A percentile compares a stretch with the other conserved stretches of the same genome.
Conservation (phyloP, 306 rosid genomes). For the Lupinus albus region DNA sequence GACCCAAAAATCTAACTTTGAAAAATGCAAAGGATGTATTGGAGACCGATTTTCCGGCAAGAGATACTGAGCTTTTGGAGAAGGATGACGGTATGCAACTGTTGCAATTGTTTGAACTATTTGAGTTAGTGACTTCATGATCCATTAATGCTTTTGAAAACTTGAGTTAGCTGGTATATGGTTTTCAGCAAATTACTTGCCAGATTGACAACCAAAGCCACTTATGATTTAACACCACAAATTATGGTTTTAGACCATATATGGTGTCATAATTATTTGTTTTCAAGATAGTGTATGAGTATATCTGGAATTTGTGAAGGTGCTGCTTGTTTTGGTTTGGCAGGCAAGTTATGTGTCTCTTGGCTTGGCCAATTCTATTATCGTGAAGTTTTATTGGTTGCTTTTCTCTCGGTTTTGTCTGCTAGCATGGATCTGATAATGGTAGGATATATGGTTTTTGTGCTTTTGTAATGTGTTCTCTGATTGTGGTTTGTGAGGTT, state of each 20-base stretch:
- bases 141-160: slow-evolving; percentile 10
- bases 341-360: not conserved
- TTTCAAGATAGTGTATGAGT: not conserved
- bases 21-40: slow-evolving; percentile 53
- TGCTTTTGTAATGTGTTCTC: not conserved
- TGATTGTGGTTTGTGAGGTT: not conserved
- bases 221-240: slow-evolving; percentile 13
- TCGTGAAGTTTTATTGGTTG: too few relatives aligned
- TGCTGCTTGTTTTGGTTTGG: not conserved
- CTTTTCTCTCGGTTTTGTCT: too few relatives aligned
- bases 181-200: not conserved
- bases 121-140: not conserved
- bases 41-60: slow-evolving; percentile 47
- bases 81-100: slow-evolving; percentile 72
- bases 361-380: not conserved
- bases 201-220: not conserved
- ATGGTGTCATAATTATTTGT: not conserved
- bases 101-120: slow-evolving; percentile 1
- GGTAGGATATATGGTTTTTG: not conserved
- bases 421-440: too few relatives aligned
- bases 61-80: slow-evolving; percentile 53
- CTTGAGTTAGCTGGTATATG: not conserved
- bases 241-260: not conserved
- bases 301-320: not conserved
- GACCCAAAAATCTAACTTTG: slow-evolving; percentile 44